Conservation (phyloP, 139 green algal genomes). For the Marvania coccoides region DNA sequence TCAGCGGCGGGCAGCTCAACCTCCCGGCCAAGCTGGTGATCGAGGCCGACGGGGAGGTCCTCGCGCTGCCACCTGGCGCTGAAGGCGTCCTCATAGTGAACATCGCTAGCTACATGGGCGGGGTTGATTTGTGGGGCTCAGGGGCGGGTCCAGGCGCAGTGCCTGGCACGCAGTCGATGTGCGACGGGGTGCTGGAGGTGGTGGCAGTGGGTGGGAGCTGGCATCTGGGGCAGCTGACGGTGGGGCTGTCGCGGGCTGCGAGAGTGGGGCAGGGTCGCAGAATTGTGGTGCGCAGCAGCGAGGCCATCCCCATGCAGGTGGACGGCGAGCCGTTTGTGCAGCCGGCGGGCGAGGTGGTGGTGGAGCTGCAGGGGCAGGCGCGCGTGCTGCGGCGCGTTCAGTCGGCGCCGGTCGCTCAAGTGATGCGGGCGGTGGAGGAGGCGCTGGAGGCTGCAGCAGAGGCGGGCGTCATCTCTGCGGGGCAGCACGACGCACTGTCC, state of each 20-base stretch:
- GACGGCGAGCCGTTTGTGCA: conserved; percentile 77
- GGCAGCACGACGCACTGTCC: conserved; percentile 41
- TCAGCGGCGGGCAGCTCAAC: conserved; percentile 19
- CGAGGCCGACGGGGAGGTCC: conserved; percentile 48
- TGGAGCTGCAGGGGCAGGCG: conserved; percentile 26
- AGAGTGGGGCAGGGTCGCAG: conserved; percentile 50
- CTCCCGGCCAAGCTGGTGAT: conserved; percentile 51
- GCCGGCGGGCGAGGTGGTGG: conserved; percentile 13
- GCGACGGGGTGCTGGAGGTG: conserved; percentile 51
- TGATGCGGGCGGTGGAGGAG: conserved; percentile 39
- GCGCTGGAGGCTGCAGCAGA: conserved; percentile 40
- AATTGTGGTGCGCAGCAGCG: conserved; percentile 24
- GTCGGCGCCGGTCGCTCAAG: conserved; percentile 27
- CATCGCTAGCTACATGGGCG: conserved; percentile 67
- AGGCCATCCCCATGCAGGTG: conserved; percentile 57
- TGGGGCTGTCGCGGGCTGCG: conserved; percentile 52
- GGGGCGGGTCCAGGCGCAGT: neutral
- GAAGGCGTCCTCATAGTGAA: conserved; percentile 68
- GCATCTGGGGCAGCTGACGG: conserved; percentile 72
- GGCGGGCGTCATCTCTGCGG: conserved; percentile 35
- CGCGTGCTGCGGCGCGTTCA: conserved; percentile 51
- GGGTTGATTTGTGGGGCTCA: conserved; percentile 46
- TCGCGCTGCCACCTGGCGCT: conserved; percentile 48
- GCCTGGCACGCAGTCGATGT: conserved; percentile 21
- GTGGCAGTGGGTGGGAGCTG: conserved; percentile 61